Evolutionary conservation across 2,329 filamentous ascomycete species (phyloP).

Genomic region (Acrocalymma vagum): DNA sequence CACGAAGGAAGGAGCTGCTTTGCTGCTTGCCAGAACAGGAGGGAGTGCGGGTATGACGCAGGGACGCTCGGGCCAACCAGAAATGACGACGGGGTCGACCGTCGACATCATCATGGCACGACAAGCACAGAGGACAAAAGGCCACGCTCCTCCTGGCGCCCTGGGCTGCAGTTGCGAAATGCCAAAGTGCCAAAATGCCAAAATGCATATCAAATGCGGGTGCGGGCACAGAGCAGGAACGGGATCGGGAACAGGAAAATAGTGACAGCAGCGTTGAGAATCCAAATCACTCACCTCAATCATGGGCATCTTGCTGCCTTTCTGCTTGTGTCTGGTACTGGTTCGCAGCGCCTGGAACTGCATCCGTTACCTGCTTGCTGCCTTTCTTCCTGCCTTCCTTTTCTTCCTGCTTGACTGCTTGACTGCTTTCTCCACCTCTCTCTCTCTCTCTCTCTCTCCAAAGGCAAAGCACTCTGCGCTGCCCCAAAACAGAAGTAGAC

Average conservation of each 20-base stretch:
- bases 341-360: conserved; percentile 25
- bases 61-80: conserved; percentile 18
- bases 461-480: not conserved
- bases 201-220: not conserved
- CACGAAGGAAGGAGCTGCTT: conserved; percentile 21
- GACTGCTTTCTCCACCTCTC: conserved; percentile 8
- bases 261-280: conserved; percentile 6
- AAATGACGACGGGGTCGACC: conserved; percentile 29
- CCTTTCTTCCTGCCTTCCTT: conserved; percentile 1
- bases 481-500: too few species aligned
- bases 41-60: conserved; percentile 25
- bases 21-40: conserved; percentile 30
- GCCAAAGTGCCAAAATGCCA: not conserved
- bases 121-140: conserved; percentile 12
- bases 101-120: conserved; percentile 31
- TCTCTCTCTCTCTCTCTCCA: not conserved
- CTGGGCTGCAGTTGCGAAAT: conserved; percentile 1
- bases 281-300: conserved; percentile 40
- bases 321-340: conserved; percentile 20
- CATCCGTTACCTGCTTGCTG: conserved; percentile 16
- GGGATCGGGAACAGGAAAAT: not conserved
- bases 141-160: conserved; percentile 5
- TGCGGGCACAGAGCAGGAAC: conserved; percentile 1
- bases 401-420: conserved; percentile 9
- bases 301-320: conserved; percentile 36